Conservation (phyloP, 208 protist species). For the Balamuthia mandrillaris region DNA sequence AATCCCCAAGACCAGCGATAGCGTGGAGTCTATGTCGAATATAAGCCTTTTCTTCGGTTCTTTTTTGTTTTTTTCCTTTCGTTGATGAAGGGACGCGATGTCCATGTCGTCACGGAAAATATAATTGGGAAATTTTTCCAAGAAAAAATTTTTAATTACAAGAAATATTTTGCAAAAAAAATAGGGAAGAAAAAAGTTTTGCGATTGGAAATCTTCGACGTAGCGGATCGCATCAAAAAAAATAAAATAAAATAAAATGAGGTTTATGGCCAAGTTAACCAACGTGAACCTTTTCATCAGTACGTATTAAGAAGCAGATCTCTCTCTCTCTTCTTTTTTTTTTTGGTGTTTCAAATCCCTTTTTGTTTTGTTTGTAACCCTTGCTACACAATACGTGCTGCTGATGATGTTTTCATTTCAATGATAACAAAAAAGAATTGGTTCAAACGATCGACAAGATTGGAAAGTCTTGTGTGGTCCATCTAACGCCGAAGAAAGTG, state of each 20-base stretch:
- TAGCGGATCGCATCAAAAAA: background rate
- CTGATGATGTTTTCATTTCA: background rate
- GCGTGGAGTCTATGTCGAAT: too few species aligned
- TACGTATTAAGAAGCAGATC: too few species aligned
- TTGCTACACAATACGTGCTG: background rate
- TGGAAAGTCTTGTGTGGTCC: conserved; percentile 26
- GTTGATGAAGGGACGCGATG: background rate
- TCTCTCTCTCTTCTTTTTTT: background rate
- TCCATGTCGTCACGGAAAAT: too few species aligned
- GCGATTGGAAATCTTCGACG: too few species aligned
- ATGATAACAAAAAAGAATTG: conserved; percentile 4
- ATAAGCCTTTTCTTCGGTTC: background rate
- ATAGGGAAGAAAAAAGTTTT: background rate
- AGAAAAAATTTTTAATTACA: background rate
- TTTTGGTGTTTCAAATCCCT: background rate
- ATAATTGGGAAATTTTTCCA: background rate
- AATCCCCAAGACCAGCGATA: too few species aligned
- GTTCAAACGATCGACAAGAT: conserved; percentile 37
- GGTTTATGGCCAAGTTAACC: conserved; percentile 15
- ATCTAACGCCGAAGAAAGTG: conserved; percentile 33
- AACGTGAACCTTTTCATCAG: conserved; percentile 41
- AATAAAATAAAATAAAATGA: background rate
- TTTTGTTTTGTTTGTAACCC: background rate
- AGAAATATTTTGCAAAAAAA: background rate
- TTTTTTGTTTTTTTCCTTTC: background rate